Evolutionary conservation across 305 asterid genomes (phyloP).

Genomic region (Solanum hybrid): DNA sequence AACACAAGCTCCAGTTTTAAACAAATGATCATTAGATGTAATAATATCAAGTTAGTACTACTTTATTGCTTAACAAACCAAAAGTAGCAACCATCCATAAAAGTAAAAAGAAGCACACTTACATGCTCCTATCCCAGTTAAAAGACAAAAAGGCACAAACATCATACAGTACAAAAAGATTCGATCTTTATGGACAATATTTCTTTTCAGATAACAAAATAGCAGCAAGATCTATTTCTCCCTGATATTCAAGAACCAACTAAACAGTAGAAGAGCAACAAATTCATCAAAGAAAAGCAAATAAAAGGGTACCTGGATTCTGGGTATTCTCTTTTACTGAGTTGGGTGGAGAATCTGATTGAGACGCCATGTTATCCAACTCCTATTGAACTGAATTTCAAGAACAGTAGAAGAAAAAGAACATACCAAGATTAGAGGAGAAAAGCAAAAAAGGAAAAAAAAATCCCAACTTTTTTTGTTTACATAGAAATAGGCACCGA

Average conservation of each 20-base stretch:
- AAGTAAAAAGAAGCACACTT: background rate
- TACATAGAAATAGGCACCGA: background rate
- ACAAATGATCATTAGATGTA: background rate
- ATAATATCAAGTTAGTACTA: background rate
- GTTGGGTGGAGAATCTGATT: conserved; percentile 20
- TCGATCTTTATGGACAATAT: background rate
- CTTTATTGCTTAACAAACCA: background rate
- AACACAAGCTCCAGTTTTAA: background rate
- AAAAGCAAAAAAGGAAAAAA: background rate
- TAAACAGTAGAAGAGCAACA: background rate
- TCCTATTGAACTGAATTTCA: background rate
- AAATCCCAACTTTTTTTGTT: background rate
- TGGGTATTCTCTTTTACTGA: conserved; percentile 7
- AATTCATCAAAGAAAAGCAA: background rate
- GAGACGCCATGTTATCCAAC: conserved; percentile 19
- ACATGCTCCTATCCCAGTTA: background rate
- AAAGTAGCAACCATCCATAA: background rate
- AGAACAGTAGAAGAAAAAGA: background rate
- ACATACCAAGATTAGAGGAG: background rate
- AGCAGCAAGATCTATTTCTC: background rate
- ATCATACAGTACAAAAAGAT: background rate
- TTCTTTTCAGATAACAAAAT: background rate
- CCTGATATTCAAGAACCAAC: background rate
- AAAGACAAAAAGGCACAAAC: background rate
- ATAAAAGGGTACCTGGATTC: conserved; percentile 13